Evolutionary conservation across 2,329 filamentous ascomycete genomes (phyloP), one percentile per base, ranked within the genome.

Genomic region (Bipolaris cookei): DNA sequence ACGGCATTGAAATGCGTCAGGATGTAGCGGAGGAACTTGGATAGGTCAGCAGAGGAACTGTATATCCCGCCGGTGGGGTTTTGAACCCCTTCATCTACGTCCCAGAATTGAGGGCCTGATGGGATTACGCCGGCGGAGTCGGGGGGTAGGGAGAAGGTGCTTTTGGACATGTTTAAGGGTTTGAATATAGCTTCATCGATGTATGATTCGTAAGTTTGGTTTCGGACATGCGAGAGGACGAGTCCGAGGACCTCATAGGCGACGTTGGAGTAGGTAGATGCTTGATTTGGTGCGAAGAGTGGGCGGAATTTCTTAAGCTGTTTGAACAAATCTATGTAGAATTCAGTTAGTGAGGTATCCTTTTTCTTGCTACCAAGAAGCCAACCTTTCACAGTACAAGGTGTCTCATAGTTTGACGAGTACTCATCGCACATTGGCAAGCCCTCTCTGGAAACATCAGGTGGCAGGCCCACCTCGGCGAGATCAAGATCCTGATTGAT

Each of bases 21-120:
- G 6, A 81, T 61, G 51, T 79, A 78, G 16, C 80, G 75, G 0
- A 81, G 64, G 51, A 75, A 81, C 18, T 73, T 77, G n/a, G 75
- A 78, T 54, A 82, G 61, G 44, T 81, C 80, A 1, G 51, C 60
- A 4, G 77, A 68, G 1, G 74, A 75, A 37, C 70, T 75, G 68
- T 80, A 82, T 28, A 82, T 74, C 1, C 78, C 80, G 7, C 79
- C 80, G 0, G 78, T 78, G 2, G 79, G 79, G 14, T 69, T 75
- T 48, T 79, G 76, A 1, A 80, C 68, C 2, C 79, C 79, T 46
- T 72, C 68, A 13, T 80, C 73, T 1, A 78, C 64, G 48, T 76
- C 78, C 78, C 77, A 80, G 62, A 74, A 79, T 14, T 75, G 69
- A 0, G 65, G 61, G 1, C 67, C 67, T 0, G 70, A 18, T 0